These are phyloP conservation scores for Sporopachydermia lactativora DNA, from an alignment of 805 yeast genomes.

Conservation along the genomic window DNA sequence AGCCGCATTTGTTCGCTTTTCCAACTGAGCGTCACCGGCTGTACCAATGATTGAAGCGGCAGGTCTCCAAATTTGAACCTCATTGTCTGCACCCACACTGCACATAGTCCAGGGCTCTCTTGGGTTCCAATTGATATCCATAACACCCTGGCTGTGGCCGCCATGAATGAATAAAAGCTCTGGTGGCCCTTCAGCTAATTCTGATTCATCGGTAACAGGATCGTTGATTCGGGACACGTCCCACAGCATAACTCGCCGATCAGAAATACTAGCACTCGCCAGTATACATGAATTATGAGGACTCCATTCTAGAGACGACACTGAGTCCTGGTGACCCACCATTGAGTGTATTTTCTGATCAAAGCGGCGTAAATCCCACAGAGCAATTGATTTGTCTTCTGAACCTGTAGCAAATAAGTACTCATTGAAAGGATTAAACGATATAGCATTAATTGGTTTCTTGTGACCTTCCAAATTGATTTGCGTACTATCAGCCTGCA, in stretches of 20 bases:
- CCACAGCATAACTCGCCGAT: conserved; percentile 48
- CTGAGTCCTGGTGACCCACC: conserved; percentile 35
- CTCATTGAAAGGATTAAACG: conserved; percentile 43
- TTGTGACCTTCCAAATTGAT: conserved; percentile 9
- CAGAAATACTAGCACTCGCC: conserved; percentile 55
- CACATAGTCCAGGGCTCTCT: conserved; percentile 58
- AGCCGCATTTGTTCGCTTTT: too few relatives aligned
- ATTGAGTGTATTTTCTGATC: conserved; percentile 13
- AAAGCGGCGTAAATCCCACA: conserved; percentile 54
- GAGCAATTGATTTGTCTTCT: conserved; percentile 34
- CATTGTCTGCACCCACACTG: conserved; percentile 73
- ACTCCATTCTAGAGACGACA: conserved; percentile 67
- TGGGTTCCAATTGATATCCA: conserved; percentile 73
- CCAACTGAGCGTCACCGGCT: neutral
- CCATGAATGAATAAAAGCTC: conserved; percentile 51
- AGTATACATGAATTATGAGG: conserved; percentile 37
- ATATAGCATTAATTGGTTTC: conserved; percentile 41
- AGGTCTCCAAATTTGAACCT: conserved; percentile 81
- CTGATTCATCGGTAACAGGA: conserved; percentile 6
- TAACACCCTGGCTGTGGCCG: conserved; percentile 81
- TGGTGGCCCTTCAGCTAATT: conserved; percentile 13
- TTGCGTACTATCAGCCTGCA: conserved; percentile 6
- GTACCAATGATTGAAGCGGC: conserved; percentile 20
- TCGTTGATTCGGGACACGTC: conserved; percentile 25
- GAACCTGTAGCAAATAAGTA: conserved; percentile 58